Percentiles rank a stretch among this genome's conserved stretches.
phyloP scores from a whole-genome alignment of 176 grass and related monocot genomes.

The Eragrostis nindensis region DNA sequence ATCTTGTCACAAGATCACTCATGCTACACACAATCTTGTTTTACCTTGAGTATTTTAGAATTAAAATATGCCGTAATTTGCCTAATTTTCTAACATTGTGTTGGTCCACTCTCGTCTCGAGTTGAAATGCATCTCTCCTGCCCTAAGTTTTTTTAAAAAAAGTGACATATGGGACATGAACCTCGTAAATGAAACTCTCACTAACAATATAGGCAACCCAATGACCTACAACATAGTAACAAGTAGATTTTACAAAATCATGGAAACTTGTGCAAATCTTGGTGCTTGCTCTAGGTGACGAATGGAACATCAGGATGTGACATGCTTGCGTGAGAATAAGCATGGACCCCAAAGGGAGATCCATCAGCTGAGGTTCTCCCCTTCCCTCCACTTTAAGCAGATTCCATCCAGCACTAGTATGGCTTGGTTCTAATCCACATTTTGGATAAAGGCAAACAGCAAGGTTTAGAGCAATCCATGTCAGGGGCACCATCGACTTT shows the following conservation, averaged over 20 bases:
- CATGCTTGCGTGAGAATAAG: slow-evolving; percentile 38
- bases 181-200: background rate
- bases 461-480: slow-evolving; percentile 38
- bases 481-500: slow-evolving; percentile 39
- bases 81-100: no score
- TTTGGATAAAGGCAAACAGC: slow-evolving; percentile 42
- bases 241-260: background rate
- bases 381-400: slow-evolving; percentile 48
- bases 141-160: no score
- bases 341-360: slow-evolving; percentile 47
- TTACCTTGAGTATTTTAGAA: no score
- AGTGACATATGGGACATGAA: background rate
- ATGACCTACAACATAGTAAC: background rate
- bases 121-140: no score
- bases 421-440: slow-evolving; percentile 52
- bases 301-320: slow-evolving; percentile 18
- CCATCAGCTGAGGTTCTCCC: slow-evolving; percentile 57
- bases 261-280: background rate
- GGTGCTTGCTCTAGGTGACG: background rate
- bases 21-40: no score
- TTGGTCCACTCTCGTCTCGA: background rate
- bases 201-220: background rate
- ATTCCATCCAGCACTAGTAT: slow-evolving; percentile 49
- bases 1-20: no score
- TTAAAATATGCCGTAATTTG: no score